Conservation (phyloP, 805 yeast species). For the Hermanozyma aechmeae region DNA sequence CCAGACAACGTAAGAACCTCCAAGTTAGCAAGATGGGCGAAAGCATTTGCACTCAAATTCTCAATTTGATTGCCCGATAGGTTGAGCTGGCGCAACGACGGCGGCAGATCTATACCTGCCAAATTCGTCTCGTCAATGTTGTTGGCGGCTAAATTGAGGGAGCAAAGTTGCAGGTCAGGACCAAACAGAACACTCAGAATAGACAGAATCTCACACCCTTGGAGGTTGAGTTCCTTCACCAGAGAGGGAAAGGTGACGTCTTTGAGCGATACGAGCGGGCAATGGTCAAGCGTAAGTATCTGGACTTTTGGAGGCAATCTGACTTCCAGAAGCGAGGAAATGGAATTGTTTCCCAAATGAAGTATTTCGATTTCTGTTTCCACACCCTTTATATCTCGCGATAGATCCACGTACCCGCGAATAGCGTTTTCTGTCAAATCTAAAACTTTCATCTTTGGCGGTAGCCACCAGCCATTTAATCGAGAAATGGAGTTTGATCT, state of each 20-base stretch:
- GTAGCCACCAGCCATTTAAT: conserved; percentile 5
- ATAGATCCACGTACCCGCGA: conserved; percentile 6
- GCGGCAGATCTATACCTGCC: background rate
- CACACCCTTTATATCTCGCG: conserved; percentile 6
- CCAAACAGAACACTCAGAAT: conserved; percentile 7
- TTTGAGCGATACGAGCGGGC: conserved; percentile 4
- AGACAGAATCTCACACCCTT: conserved; percentile 8
- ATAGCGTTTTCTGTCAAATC: conserved; percentile 13
- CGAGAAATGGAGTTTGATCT: conserved; percentile 6
- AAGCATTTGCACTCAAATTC: background rate
- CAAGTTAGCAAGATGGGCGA: conserved; percentile 1
- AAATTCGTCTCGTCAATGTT: conserved; percentile 1
- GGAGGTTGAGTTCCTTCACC: conserved; percentile 10
- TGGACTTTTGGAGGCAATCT: conserved; percentile 6
- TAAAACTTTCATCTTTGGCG: conserved; percentile 5
- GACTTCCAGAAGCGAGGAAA: conserved; percentile 8
- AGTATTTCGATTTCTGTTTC: conserved; percentile 6
- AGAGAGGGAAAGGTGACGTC: conserved; percentile 5
- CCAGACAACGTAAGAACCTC: conserved; percentile 6
- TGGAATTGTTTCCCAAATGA: conserved; percentile 9
- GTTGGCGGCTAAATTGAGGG: conserved; percentile 9
- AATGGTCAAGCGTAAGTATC: conserved; percentile 11
- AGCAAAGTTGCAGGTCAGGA: conserved; percentile 3
- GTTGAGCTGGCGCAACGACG: background rate
- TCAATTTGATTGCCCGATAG: conserved; percentile 1